phyloP scores from a whole-genome alignment of 345 rosid species.

The Crucihimalaya himalaica region DNA sequence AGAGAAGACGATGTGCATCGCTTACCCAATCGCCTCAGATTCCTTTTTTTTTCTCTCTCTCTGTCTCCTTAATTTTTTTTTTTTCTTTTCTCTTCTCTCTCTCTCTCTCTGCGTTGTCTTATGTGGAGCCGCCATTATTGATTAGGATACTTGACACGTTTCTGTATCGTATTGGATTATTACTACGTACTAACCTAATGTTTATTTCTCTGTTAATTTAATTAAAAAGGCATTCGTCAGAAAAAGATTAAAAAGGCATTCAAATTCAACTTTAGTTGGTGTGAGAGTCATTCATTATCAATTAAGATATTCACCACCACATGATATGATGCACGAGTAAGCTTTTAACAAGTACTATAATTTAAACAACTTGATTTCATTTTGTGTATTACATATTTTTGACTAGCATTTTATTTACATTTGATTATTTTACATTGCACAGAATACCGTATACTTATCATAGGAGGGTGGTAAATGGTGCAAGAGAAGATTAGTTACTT shows the following conservation, averaged over 20 bases:
- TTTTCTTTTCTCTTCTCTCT: background rate
- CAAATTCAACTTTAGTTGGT: background rate
- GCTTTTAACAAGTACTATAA: too few relatives aligned
- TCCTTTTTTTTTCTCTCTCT: slow-evolving; percentile 2
- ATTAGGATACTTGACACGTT: slow-evolving; percentile 24
- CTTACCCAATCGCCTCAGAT: slow-evolving; percentile 40
- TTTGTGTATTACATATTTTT: too few relatives aligned
- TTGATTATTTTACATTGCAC: too few relatives aligned
- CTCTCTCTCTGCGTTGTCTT: slow-evolving; percentile 21
- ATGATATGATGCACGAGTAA: too few relatives aligned
- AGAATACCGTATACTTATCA: too few relatives aligned
- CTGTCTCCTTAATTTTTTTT: background rate
- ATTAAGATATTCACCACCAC: too few relatives aligned
- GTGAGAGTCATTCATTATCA: too few relatives aligned
- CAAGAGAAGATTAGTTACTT: too few relatives aligned
- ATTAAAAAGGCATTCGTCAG: background rate
- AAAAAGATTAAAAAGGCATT: background rate
- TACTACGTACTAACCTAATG: background rate
- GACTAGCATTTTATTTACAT: too few relatives aligned
- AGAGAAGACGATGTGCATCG: slow-evolving; percentile 61
- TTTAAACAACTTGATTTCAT: too few relatives aligned
- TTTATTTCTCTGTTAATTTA: background rate
- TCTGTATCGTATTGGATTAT: slow-evolving; percentile 14
- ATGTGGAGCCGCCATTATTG: slow-evolving; percentile 34
- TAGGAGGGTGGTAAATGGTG: too few relatives aligned